phyloP scores from a whole-genome alignment of 768 basidiomycete species.

The Austroboletus eburneus region DNA sequence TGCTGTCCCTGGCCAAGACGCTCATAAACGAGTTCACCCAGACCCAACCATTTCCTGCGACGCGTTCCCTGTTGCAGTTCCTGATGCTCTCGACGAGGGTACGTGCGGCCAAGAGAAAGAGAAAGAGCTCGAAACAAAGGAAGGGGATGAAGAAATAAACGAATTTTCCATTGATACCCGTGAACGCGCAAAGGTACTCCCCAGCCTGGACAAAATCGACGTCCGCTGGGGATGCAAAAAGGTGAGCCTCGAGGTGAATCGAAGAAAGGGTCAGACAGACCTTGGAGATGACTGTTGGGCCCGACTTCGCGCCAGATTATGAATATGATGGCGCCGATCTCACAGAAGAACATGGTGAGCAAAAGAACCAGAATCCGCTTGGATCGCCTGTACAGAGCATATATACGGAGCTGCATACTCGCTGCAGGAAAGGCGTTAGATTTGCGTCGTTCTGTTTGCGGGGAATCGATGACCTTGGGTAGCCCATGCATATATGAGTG shows the following conservation, averaged over 20 bases:
- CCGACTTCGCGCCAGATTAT: conserved; percentile 28
- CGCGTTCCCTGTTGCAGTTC: not conserved
- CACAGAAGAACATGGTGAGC: conserved; percentile 18
- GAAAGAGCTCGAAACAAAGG: conserved; percentile 26
- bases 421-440: conserved; percentile 15
- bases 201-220: not conserved
- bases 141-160: conserved; percentile 29
- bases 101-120: conserved; percentile 21
- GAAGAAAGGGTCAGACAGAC: conserved; percentile 5
- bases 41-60: conserved; percentile 1
- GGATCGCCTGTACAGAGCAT: conserved; percentile 30
- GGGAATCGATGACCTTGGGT: conserved; percentile 25
- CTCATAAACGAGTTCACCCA: conserved; percentile 19
- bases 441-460: not conserved
- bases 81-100: conserved; percentile 12
- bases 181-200: conserved; percentile 19
- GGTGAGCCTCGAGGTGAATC: not conserved
- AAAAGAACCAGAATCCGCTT: conserved; percentile 17
- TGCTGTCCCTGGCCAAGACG: conserved; percentile 26
- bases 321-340: conserved; percentile 20
- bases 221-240: conserved; percentile 6
- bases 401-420: conserved; percentile 32
- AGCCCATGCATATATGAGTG: conserved; percentile 28
- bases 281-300: conserved; percentile 18
- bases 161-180: conserved; percentile 19